Evolutionary conservation across 495 filamentous ascomycete species (phyloP), one percentile per base, ranked within the genome.

Genomic region (Aspergillus homomorphus): DNA sequence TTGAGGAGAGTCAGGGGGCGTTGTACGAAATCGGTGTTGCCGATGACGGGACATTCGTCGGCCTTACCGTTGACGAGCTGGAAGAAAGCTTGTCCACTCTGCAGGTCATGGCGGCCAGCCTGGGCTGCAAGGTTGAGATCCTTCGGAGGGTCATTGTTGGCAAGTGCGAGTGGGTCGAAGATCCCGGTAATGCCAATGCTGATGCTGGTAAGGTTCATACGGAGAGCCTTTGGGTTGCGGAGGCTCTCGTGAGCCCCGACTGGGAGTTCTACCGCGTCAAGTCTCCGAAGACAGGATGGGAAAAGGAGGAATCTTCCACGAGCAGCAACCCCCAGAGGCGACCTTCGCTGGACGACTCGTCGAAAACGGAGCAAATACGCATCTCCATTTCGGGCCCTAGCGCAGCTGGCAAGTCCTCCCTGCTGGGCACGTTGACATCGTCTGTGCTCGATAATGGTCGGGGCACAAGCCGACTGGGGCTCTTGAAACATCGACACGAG

Each of bases 11-110:
- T 41, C 87, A 89, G 57, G 94, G 94, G 18, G 95, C 95, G 0
- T 69, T 98, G 52, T 98, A 98, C 58, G 95, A 98, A 73, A 95
- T 98, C 66, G 94, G 94, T 0, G 92, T 98, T 20, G 87, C 92
- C 5, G 94, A 98, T 69, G 92, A 97, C 74, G 94, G 94, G 15
- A 90, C 87, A 0, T 87, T 98, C 59, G 87, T 96, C 44, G 94
- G 94, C 1, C 75, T 98, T n/a, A 88, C 89, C 0, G 82, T 87
- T 61, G 92, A 96, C 67, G 94, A 98, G 72, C 77, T 98, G 72
- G 85, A 95, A 52, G 93, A 96, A 70, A 96, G 90, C 70, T 77
- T 98, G 54, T 80, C 79, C 23, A 96, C 88, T 52, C 75, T 98
- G 12, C 83, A 87, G 56, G 81, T 87, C 16, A 98, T 98, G 93